Percentiles rank a stretch among this genome's conserved stretches.
Conservation (phyloP, 805 yeast species). For the Tanozyma kutaoensis region DNA sequence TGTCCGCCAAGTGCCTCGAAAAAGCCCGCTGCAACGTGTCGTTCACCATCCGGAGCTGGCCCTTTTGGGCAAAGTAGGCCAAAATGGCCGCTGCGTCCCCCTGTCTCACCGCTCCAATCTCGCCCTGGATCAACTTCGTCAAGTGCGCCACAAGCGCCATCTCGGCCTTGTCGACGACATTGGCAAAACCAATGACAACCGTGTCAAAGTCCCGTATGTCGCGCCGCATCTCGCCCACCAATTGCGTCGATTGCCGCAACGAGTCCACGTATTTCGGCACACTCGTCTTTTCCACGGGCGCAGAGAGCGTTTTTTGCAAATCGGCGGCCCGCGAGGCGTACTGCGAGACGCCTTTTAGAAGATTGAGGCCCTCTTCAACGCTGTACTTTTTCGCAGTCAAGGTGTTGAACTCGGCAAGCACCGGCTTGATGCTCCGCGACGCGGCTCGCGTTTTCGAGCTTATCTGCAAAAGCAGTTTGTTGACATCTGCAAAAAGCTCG, state of each 20-base stretch:
- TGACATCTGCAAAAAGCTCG: conserved; percentile 40
- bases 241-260: conserved; percentile 25
- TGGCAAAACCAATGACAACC: conserved; percentile 45
- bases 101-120: conserved; percentile 1
- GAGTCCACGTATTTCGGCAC: conserved; percentile 18
- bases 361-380: conserved; percentile 41
- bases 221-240: conserved; percentile 30
- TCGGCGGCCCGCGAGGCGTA: conserved; percentile 32
- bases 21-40: conserved; percentile 6
- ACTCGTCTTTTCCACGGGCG: conserved; percentile 27
- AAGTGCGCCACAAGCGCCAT: conserved; percentile 37
- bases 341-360: conserved; percentile 35
- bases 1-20: conserved; percentile 1
- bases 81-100: conserved; percentile 4
- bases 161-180: conserved; percentile 45
- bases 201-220: conserved; percentile 49
- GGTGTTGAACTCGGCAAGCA: conserved; percentile 46
- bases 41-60: conserved; percentile 4
- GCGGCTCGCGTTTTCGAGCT: conserved; percentile 42
- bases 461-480: conserved; percentile 40
- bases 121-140: conserved; percentile 11
- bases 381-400: conserved; percentile 42
- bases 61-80: conserved; percentile 3
- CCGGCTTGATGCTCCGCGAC: conserved; percentile 55
- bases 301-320: conserved; percentile 21